phyloP scores from a whole-genome alignment of 129 eudicot species.

The Tanacetum coccineum region DNA sequence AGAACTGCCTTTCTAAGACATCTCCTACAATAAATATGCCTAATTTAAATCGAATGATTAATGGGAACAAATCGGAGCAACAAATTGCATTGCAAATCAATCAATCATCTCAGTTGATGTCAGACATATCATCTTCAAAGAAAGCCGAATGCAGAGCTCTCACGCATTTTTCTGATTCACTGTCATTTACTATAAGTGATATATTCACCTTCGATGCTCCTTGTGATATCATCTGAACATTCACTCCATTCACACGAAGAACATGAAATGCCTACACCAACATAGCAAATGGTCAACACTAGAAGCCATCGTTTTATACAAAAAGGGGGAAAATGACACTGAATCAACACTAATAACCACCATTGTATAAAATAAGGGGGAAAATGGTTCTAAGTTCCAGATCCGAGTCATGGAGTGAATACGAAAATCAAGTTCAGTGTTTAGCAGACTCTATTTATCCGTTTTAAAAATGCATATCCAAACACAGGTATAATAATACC shows the following conservation, averaged over 20 bases:
- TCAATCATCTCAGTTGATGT: conserved; percentile 1
- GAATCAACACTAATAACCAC: too few relatives aligned
- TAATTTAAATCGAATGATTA: not conserved
- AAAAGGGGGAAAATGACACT: too few relatives aligned
- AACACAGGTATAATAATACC: conserved; percentile 28
- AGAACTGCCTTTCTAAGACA: conserved; percentile 6
- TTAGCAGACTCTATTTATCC: too few relatives aligned
- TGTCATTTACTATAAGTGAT: conserved; percentile 83
- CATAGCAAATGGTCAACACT: conserved; percentile 8
- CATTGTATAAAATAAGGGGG: too few relatives aligned
- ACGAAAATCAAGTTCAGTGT: too few relatives aligned
- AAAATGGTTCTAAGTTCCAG: too few relatives aligned
- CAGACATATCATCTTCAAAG: conserved; percentile 55
- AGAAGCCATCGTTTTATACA: not conserved
- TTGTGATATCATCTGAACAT: conserved; percentile 98
- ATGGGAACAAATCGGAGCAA: not conserved
- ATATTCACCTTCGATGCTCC: conserved; percentile 98
- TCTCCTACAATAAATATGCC: conserved; percentile 9
- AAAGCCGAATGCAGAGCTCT: conserved; percentile 78
- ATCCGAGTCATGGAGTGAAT: too few relatives aligned
- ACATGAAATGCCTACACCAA: conserved; percentile 71
- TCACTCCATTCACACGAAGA: conserved; percentile 65
- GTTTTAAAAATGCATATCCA: not conserved
- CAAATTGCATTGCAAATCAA: conserved; percentile 12
- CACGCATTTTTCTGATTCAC: conserved; percentile 84